These are phyloP conservation scores for Trichophyton schoenleinii DNA, from an alignment of 2,329 filamentous ascomycete genomes.

Conservation along the genomic window DNA sequence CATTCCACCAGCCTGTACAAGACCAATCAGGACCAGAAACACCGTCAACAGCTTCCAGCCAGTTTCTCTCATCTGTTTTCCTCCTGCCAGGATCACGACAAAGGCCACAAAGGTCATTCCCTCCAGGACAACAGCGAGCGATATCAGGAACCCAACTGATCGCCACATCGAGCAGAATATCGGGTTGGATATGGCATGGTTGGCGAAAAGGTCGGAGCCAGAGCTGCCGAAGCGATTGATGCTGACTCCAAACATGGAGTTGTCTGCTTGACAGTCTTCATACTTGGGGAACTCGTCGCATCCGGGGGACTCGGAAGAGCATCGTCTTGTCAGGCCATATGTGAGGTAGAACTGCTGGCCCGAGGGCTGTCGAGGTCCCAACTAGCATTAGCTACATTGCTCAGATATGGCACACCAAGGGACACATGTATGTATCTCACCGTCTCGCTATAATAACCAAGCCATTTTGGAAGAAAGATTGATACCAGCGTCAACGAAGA, in stretches of 20 bases:
- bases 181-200: background rate
- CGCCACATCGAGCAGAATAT: conserved; percentile 88
- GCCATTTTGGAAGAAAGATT: conserved; percentile 37
- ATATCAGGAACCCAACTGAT: conserved; percentile 75
- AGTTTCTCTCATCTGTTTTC: conserved; percentile 63
- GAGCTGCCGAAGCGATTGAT: conserved; percentile 26
- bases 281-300: conserved; percentile 50
- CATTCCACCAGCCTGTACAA: conserved; percentile 65
- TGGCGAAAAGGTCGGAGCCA: background rate
- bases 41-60: conserved; percentile 68
- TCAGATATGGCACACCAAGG: background rate
- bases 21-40: conserved; percentile 52
- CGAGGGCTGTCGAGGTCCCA: conserved; percentile 15
- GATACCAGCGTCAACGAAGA: conserved; percentile 35
- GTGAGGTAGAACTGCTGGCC: conserved; percentile 45
- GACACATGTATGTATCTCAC: conserved; percentile 18
- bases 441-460: conserved; percentile 35
- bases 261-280: conserved; percentile 46
- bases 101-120: conserved; percentile 71
- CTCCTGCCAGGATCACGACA: conserved; percentile 61
- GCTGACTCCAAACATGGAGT: conserved; percentile 20
- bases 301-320: conserved; percentile 52
- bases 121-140: conserved; percentile 69
- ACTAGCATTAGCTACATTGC: background rate
- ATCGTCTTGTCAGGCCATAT: conserved; percentile 70